A percentile compares a stretch with the other conserved stretches of the same genome.
These are phyloP conservation scores for Dactylellina drechsleri DNA, from an alignment of 2,329 filamentous ascomycete species.

Conservation along the genomic window DNA sequence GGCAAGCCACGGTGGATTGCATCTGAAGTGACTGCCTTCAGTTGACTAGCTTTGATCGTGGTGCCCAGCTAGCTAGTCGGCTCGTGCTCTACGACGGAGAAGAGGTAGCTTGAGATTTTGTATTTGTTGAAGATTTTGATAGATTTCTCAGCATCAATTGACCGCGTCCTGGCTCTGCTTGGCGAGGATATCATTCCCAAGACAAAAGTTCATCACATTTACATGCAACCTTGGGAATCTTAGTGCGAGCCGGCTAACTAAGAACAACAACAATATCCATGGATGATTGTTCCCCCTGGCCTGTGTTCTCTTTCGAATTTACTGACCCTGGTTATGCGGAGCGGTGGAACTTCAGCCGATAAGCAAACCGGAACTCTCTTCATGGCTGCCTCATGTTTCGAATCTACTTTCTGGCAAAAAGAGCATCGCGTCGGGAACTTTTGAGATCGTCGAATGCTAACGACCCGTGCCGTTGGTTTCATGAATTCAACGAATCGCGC, in stretches of 20 bases:
- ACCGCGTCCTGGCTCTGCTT: too few relatives aligned
- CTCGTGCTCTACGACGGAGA: not conserved
- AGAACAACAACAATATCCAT: not conserved
- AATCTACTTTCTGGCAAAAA: constrained; percentile 37
- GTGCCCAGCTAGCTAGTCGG: not conserved
- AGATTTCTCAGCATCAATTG: too few relatives aligned
- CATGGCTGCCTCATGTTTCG: constrained; percentile 35
- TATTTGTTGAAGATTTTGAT: too few relatives aligned
- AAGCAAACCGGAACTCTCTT: constrained; percentile 41
- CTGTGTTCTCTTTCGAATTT: not conserved
- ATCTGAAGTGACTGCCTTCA: constrained; percentile 11
- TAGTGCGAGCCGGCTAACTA: not conserved
- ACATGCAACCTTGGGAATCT: not conserved
- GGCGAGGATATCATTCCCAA: too few relatives aligned
- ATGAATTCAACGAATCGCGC: too few relatives aligned
- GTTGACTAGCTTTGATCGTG: not conserved
- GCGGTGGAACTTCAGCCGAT: constrained; percentile 49
- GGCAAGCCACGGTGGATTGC: constrained; percentile 13
- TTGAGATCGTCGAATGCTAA: constrained; percentile 35
- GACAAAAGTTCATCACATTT: too few relatives aligned
- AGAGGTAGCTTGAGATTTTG: too few relatives aligned
- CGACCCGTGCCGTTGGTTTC: constrained; percentile 41
- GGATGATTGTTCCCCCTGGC: constrained; percentile 1
- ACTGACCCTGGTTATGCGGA: constrained; percentile 21
- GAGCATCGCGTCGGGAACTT: constrained; percentile 41